phyloP scores from a whole-genome alignment of 306 rosid species.

The Glycine latifolia region DNA sequence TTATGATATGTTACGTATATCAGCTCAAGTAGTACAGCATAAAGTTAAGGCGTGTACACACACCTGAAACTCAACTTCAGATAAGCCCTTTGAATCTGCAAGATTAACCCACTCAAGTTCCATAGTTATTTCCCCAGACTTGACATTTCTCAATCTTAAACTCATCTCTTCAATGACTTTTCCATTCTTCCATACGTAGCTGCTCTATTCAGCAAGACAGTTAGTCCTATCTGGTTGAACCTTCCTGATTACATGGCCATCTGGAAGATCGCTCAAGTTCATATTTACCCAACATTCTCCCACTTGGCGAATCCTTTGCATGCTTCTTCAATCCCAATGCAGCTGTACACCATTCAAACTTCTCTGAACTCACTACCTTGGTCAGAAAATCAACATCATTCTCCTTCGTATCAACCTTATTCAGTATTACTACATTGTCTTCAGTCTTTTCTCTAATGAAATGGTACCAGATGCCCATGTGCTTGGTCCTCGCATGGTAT shows the following conservation, averaged over 20 bases:
- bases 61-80: slow-evolving; percentile 40
- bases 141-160: slow-evolving; percentile 70
- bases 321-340: too few species aligned
- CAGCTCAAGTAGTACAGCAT: slow-evolving; percentile 17
- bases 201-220: slow-evolving; percentile 70
- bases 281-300: too few species aligned
- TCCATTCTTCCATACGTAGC: slow-evolving; percentile 66
- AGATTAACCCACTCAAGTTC: slow-evolving; percentile 73
- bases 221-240: slow-evolving; percentile 62
- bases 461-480: too few species aligned
- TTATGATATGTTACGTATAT: slow-evolving; percentile 3
- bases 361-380: too few species aligned
- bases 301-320: too few species aligned
- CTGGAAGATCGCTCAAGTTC: slow-evolving; percentile 57
- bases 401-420: too few species aligned
- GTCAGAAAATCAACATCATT: too few species aligned
- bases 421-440: too few species aligned
- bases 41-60: neutral
- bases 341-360: too few species aligned
- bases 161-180: slow-evolving; percentile 73
- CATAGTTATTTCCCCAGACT: slow-evolving; percentile 68
- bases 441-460: too few species aligned
- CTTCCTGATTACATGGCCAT: slow-evolving; percentile 63
- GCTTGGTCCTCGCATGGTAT: too few species aligned
- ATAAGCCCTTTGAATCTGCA: slow-evolving; percentile 57